Percentiles rank a stretch among this genome's conserved stretches.
phyloP scores from a whole-genome alignment of 2,329 filamentous ascomycete species.

The Xylariaceae sp. region DNA sequence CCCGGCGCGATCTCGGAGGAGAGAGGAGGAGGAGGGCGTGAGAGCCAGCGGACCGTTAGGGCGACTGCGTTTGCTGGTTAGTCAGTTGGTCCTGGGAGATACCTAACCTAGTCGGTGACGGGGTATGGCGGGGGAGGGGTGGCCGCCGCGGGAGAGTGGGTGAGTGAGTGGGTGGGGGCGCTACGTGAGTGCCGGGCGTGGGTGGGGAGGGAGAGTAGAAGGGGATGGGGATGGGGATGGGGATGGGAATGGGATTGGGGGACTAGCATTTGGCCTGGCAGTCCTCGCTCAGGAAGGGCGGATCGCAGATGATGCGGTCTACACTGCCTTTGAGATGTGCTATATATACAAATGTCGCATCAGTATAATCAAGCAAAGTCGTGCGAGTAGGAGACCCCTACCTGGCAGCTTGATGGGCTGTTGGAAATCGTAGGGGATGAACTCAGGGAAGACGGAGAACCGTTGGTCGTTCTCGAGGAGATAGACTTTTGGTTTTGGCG shows the following conservation, averaged over 20 bases:
- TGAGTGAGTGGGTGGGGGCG: too few species aligned
- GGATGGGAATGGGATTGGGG: too few species aligned
- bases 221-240: slow-evolving; percentile 8
- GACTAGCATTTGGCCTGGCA: slow-evolving; percentile 77
- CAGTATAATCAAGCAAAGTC: neutral
- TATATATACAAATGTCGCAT: slow-evolving; percentile 29
- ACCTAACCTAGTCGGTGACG: slow-evolving; percentile 8
- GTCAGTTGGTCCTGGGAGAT: too few species aligned
- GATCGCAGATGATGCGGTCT: slow-evolving; percentile 74
- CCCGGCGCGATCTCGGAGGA: slow-evolving; percentile 2
- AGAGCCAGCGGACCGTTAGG: slow-evolving; percentile 74
- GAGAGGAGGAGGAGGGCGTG: slow-evolving; percentile 46
- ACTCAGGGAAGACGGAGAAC: slow-evolving; percentile 75
- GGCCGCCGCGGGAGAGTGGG: neutral
- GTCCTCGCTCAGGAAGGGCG: slow-evolving; percentile 78
- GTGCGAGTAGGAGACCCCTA: slow-evolving; percentile 33
- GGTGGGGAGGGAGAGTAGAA: neutral
- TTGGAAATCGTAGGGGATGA: slow-evolving; percentile 74
- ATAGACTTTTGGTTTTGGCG: slow-evolving; percentile 58
- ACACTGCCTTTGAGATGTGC: slow-evolving; percentile 63
- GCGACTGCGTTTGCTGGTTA: slow-evolving; percentile 55
- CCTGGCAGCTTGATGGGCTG: slow-evolving; percentile 67
- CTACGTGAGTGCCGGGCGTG: too few species aligned
- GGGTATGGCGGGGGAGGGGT: neutral
- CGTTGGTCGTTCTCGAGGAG: slow-evolving; percentile 76